Evolutionary conservation across 1,139 yeast species (phyloP).

Genomic region (Scheffersomyces stambukii): DNA sequence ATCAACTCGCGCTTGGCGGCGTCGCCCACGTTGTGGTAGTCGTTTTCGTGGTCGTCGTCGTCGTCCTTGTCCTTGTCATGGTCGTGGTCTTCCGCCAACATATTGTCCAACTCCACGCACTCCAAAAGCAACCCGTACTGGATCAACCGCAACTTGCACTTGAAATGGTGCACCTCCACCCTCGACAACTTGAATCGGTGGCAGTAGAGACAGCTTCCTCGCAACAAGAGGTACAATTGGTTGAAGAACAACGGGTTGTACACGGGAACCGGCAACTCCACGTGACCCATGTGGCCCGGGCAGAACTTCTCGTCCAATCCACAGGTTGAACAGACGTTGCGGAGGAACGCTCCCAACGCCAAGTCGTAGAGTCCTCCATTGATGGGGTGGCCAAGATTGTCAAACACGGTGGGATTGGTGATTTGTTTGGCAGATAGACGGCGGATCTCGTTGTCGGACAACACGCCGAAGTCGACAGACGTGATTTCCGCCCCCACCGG

Average conservation of each 20-base stretch:
- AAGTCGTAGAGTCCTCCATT: conserved; percentile 92
- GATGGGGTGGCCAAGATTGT: conserved; percentile 93
- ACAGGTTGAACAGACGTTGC: conserved; percentile 90
- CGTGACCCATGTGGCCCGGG: conserved; percentile 98
- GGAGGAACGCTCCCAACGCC: conserved; percentile 87
- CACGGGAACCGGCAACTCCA: conserved; percentile 91
- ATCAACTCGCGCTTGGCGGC: conserved; percentile 44
- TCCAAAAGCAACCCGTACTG: conserved; percentile 89
- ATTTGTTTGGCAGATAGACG: conserved; percentile 89
- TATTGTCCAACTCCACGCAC: conserved; percentile 64
- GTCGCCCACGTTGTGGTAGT: conserved; percentile 12
- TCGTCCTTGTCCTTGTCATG: conserved; percentile 30
- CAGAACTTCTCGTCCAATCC: conserved; percentile 92
- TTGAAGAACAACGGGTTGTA: conserved; percentile 93
- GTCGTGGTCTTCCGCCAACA: conserved; percentile 37
- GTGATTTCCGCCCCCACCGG: conserved; percentile 94
- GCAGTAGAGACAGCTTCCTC: conserved; percentile 88
- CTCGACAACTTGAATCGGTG: conserved; percentile 72
- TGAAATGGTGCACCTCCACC: conserved; percentile 68
- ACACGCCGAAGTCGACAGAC: conserved; percentile 88
- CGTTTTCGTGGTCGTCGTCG: conserved; percentile 32
- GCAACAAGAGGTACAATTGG: conserved; percentile 78
- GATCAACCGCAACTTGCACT: conserved; percentile 74
- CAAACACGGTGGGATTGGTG: conserved; percentile 91
- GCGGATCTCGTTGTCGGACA: conserved; percentile 78